These are phyloP conservation scores for Zygnema circumcarinatum DNA, from an alignment of 139 green algal species.

Conservation along the genomic window DNA sequence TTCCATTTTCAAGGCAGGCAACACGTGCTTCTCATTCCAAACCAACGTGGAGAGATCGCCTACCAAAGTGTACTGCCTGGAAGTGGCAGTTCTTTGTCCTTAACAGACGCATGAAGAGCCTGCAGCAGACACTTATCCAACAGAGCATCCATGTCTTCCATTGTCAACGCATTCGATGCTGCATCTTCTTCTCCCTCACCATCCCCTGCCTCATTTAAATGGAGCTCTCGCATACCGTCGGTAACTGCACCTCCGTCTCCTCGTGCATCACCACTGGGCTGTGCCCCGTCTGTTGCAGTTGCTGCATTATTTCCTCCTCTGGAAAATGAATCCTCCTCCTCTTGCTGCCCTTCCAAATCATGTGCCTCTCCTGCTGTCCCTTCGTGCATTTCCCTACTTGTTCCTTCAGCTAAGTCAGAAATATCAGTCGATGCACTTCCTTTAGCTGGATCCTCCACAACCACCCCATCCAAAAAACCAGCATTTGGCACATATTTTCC, in stretches of 20 bases:
- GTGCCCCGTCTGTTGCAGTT: background rate
- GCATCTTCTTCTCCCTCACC: constrained; percentile 30
- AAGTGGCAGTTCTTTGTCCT: constrained; percentile 58
- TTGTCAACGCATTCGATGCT: background rate
- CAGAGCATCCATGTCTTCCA: constrained; percentile 53
- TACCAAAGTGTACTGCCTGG: constrained; percentile 52
- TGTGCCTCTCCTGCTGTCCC: constrained; percentile 6
- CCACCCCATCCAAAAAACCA: constrained; percentile 44
- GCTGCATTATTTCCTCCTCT: background rate
- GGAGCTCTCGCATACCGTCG: background rate
- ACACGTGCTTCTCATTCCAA: too few species aligned
- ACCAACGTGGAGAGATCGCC: too few species aligned
- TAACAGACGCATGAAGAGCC: constrained; percentile 44
- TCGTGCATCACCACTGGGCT: background rate
- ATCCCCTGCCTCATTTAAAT: constrained; percentile 27
- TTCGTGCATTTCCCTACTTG: background rate
- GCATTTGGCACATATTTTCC: constrained; percentile 47
- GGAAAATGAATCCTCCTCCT: background rate
- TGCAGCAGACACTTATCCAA: constrained; percentile 55
- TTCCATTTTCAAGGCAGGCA: too few species aligned
- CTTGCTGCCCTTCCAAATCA: background rate
- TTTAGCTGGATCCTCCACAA: constrained; percentile 33
- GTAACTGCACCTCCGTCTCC: background rate
- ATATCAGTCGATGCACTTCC: background rate
- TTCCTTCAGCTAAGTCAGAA: background rate